These are phyloP conservation scores for Trichoderma oligosporum DNA, from an alignment of 2,329 filamentous ascomycete species.

Conservation along the genomic window DNA sequence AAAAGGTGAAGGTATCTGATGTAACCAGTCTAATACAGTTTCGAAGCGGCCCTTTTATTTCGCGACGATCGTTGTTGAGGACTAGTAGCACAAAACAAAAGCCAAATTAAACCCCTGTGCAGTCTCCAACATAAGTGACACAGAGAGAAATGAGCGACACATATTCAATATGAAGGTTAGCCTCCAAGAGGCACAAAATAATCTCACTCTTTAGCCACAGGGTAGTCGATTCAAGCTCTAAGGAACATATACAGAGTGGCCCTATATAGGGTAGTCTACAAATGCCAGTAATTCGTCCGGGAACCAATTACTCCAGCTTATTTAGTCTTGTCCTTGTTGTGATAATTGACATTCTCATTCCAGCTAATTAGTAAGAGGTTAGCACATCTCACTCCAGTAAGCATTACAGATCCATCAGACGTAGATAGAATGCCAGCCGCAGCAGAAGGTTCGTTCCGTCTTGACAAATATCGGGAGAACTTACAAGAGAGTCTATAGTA, in stretches of 20 bases:
- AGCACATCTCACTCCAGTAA: not conserved
- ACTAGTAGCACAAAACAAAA: no score
- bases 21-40: no score
- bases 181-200: not conserved
- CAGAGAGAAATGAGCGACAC: no score
- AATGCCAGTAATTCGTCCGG: conserved; percentile 24
- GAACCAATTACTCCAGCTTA: conserved; percentile 33
- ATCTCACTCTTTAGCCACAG: not conserved
- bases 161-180: not conserved
- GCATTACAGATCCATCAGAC: no score
- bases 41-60: no score
- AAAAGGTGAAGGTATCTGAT: no score
- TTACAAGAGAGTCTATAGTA: conserved; percentile 51
- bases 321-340: conserved; percentile 78
- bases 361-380: conserved; percentile 58
- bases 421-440: not conserved
- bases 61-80: no score
- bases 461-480: conserved; percentile 19
- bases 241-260: conserved; percentile 33
- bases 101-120: no score
- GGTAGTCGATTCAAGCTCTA: conserved; percentile 19
- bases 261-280: conserved; percentile 30
- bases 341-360: conserved; percentile 94
- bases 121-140: no score
- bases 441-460: not conserved